phyloP scores from a whole-genome alignment of 495 filamentous ascomycete genomes.

The Cladorrhinum samala region DNA sequence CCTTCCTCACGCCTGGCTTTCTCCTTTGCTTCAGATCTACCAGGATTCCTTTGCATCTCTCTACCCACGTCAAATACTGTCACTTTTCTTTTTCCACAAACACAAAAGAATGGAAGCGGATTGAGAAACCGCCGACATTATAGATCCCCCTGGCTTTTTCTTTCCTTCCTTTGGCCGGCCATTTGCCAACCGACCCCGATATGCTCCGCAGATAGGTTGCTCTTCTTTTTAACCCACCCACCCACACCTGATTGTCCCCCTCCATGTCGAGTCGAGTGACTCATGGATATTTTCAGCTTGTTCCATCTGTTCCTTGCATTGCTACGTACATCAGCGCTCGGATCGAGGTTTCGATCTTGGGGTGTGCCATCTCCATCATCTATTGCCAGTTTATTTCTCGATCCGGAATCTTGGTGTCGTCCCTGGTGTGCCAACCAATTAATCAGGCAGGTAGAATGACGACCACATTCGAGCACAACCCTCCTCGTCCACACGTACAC shows the following conservation, averaged over 20 bases:
- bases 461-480: no score
- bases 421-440: background rate
- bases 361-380: no score
- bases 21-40: no score
- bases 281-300: conserved; percentile 3
- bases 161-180: no score
- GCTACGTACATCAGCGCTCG: background rate
- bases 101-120: no score
- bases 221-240: conserved; percentile 2
- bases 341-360: background rate
- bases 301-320: background rate
- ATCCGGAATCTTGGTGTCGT: background rate
- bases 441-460: background rate
- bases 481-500: no score
- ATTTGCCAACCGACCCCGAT: background rate
- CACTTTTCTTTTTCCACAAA: background rate
- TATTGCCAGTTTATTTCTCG: no score
- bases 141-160: no score
- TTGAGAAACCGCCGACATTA: no score
- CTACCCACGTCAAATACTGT: no score
- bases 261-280: conserved; percentile 22
- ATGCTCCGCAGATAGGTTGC: background rate
- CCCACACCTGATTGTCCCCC: no score
- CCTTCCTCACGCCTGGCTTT: no score
- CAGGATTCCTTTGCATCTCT: background rate